phyloP scores from a whole-genome alignment of 768 basidiomycete species.

The Suillus alpinus region DNA sequence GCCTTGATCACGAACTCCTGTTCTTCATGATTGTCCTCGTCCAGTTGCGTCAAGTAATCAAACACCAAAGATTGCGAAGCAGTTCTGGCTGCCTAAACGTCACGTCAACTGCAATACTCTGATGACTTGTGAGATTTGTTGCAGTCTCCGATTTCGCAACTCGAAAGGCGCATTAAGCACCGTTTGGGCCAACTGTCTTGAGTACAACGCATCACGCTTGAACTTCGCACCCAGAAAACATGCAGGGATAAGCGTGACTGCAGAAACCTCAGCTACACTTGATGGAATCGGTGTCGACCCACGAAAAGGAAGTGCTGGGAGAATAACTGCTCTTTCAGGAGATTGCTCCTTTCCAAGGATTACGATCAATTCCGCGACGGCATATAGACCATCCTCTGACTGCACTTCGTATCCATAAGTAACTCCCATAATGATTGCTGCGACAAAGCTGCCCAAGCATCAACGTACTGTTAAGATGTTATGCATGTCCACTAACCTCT shows the following conservation, averaged over 20 bases:
- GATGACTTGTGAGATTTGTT: neutral
- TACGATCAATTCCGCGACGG: constrained; percentile 13
- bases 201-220: constrained; percentile 8
- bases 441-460: constrained; percentile 13
- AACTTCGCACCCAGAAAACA: constrained; percentile 19
- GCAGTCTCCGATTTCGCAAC: constrained; percentile 20
- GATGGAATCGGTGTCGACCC: constrained; percentile 1
- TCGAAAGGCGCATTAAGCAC: constrained; percentile 20
- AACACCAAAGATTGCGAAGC: constrained; percentile 24
- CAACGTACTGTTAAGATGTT: neutral
- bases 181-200: constrained; percentile 13
- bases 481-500: constrained; percentile 14
- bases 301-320: constrained; percentile 21
- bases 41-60: constrained; percentile 11
- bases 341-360: constrained; percentile 10
- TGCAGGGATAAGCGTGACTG: constrained; percentile 18
- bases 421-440: constrained; percentile 21
- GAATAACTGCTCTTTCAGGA: constrained; percentile 18
- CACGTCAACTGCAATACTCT: neutral
- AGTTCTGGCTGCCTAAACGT: constrained; percentile 16
- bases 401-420: constrained; percentile 20
- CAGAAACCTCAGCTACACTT: neutral
- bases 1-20: constrained; percentile 23
- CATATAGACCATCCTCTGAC: constrained; percentile 18
- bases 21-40: neutral